phyloP scores from a whole-genome alignment of 768 basidiomycete genomes.

The Rickenella mellea region DNA sequence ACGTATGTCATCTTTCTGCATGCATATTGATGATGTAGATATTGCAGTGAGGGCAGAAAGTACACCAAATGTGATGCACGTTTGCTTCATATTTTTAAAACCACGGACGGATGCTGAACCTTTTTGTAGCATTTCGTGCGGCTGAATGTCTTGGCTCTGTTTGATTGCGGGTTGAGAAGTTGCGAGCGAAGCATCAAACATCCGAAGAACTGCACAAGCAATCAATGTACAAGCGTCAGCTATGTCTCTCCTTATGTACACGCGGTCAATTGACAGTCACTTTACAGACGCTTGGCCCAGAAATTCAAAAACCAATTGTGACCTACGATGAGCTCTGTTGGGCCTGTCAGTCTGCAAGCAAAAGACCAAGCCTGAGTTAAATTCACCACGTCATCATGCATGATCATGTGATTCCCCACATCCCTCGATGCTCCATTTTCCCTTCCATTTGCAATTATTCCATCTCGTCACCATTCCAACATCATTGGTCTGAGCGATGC shows the following conservation, averaged over 20 bases:
- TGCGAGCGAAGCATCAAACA: background rate
- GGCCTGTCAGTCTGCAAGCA: background rate
- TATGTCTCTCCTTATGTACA: background rate
- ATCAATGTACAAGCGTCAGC: background rate
- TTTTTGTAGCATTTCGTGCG: background rate
- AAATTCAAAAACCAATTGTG: background rate
- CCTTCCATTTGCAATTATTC: too few species aligned
- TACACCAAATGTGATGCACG: background rate
- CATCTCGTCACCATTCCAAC: too few species aligned
- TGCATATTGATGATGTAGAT: background rate
- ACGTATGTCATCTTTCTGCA: background rate
- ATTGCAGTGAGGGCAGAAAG: background rate
- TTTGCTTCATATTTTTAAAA: background rate
- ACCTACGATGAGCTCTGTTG: slow-evolving; percentile 1
- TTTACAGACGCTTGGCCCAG: background rate
- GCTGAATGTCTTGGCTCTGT: background rate
- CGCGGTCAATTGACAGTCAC: background rate
- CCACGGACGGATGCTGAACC: background rate
- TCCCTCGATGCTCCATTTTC: too few species aligned
- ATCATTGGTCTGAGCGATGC: too few species aligned
- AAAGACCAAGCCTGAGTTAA: too few species aligned
- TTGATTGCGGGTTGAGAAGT: background rate
- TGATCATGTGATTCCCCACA: too few species aligned
- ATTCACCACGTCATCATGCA: too few species aligned
- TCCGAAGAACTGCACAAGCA: background rate